These are phyloP conservation scores for Pelargonium cotyledonis DNA, from an alignment of 441 rosid species.

Conservation along the genomic window DNA sequence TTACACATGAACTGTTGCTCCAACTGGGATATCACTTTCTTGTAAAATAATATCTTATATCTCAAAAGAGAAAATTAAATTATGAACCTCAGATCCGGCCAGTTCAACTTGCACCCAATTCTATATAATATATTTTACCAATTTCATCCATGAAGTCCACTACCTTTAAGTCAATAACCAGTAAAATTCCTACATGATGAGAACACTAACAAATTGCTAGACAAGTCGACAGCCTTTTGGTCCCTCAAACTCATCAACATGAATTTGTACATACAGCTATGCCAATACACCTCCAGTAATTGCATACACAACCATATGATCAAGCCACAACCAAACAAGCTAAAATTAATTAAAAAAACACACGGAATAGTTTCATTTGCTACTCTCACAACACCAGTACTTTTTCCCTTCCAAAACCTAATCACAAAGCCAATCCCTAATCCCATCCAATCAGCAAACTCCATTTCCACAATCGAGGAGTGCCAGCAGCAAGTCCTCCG, in stretches of 20 bases:
- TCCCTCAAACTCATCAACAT: neutral
- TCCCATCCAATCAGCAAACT: neutral
- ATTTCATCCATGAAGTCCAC: neutral
- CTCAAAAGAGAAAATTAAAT: neutral
- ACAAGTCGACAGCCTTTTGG: neutral
- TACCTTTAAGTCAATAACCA: neutral
- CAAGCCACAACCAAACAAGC: neutral
- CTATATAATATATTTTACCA: neutral
- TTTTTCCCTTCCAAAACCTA: neutral
- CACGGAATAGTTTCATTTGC: slow-evolving; percentile 3
- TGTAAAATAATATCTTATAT: neutral
- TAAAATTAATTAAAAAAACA: neutral
- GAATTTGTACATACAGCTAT: neutral
- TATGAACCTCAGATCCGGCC: neutral
- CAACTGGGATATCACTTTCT: neutral
- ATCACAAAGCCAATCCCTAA: neutral
- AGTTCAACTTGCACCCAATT: neutral
- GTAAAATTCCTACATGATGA: neutral
- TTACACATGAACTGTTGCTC: neutral
- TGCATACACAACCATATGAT: neutral
- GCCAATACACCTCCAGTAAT: neutral
- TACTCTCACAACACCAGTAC: neutral
- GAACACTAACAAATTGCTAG: neutral
- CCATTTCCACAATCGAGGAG: neutral
- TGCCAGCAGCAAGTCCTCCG: neutral